Evolutionary conservation across 2,329 filamentous ascomycete species (phyloP).

Genomic region (Aureobasidium leucospermi): DNA sequence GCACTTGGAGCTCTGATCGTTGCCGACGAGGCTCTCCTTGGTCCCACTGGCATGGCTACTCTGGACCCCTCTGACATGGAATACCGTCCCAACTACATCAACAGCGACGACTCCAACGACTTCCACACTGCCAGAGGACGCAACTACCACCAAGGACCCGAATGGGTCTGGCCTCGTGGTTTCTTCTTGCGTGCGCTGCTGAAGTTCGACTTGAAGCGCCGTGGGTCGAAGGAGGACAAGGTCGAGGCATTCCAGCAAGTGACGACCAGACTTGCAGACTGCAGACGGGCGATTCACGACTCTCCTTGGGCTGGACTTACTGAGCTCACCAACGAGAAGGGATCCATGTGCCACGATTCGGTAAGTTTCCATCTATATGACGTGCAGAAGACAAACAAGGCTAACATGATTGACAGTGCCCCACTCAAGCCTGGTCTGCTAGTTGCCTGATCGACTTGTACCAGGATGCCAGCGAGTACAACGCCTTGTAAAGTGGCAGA

Average conservation of each 20-base stretch:
- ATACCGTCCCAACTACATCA: slow-evolving; percentile 91
- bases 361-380: slow-evolving; percentile 46
- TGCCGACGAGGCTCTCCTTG: slow-evolving; percentile 66
- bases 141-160: slow-evolving; percentile 96
- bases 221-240: slow-evolving; percentile 59
- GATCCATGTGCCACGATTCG: slow-evolving; percentile 77
- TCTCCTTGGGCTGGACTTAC: slow-evolving; percentile 85
- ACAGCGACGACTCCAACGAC: slow-evolving; percentile 85
- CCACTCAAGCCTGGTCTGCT: slow-evolving; percentile 94
- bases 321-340: slow-evolving; percentile 87
- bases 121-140: slow-evolving; percentile 89
- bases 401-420: slow-evolving; percentile 53
- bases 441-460: slow-evolving; percentile 92
- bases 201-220: slow-evolving; percentile 76
- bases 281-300: slow-evolving; percentile 73
- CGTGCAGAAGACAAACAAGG: slow-evolving; percentile 14
- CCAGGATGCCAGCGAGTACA: slow-evolving; percentile 65
- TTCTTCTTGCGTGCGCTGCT: slow-evolving; percentile 90
- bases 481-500: slow-evolving; percentile 2
- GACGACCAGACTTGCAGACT: slow-evolving; percentile 70
- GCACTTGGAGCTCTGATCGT: slow-evolving; percentile 73
- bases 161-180: slow-evolving; percentile 96
- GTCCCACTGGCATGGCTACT: slow-evolving; percentile 90
- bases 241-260: slow-evolving; percentile 94
- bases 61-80: slow-evolving; percentile 87